These are phyloP conservation scores for Aspergillus aculeatinus DNA, from an alignment of 2,329 filamentous ascomycete genomes.

Conservation along the genomic window DNA sequence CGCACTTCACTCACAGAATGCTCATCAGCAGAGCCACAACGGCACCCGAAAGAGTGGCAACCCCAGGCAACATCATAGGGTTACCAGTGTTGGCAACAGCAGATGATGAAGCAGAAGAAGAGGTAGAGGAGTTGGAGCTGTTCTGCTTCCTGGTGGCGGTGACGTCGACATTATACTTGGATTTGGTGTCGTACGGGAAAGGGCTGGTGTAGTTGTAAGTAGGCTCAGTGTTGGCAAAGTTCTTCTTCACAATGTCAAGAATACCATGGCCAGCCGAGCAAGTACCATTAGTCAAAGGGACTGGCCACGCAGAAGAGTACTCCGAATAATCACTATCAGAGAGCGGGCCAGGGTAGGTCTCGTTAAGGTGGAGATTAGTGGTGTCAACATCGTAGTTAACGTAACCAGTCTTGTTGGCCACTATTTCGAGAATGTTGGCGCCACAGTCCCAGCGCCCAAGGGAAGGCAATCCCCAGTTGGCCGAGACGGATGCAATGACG, in stretches of 20 bases:
- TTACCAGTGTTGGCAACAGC: conserved; percentile 15
- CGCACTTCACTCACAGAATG: conserved; percentile 7
- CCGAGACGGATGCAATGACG: conserved; percentile 63
- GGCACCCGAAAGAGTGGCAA: conserved; percentile 13
- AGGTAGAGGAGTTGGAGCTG: neutral
- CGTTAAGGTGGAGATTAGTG: conserved; percentile 51
- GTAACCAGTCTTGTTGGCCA: conserved; percentile 63
- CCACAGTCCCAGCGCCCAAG: conserved; percentile 71
- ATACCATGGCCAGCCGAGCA: conserved; percentile 40
- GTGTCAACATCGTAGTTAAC: conserved; percentile 42
- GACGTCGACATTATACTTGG: conserved; percentile 30
- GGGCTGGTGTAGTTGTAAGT: conserved; percentile 39
- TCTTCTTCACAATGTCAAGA: conserved; percentile 34
- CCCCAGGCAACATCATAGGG: conserved; percentile 12
- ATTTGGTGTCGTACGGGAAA: conserved; percentile 30
- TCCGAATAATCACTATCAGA: conserved; percentile 28
- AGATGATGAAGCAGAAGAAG: conserved; percentile 13
- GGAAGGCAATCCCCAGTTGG: conserved; percentile 69
- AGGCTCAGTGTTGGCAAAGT: conserved; percentile 27
- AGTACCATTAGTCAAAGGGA: conserved; percentile 26
- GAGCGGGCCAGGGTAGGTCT: conserved; percentile 53
- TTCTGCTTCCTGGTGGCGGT: conserved; percentile 26
- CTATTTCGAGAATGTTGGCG: conserved; percentile 66
- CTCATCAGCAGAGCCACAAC: conserved; percentile 17
- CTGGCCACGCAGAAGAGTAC: conserved; percentile 31